Base-by-base conservation (phyloP, 2,329 filamentous ascomycete species). In the Magnaporthales sp. region DNA sequence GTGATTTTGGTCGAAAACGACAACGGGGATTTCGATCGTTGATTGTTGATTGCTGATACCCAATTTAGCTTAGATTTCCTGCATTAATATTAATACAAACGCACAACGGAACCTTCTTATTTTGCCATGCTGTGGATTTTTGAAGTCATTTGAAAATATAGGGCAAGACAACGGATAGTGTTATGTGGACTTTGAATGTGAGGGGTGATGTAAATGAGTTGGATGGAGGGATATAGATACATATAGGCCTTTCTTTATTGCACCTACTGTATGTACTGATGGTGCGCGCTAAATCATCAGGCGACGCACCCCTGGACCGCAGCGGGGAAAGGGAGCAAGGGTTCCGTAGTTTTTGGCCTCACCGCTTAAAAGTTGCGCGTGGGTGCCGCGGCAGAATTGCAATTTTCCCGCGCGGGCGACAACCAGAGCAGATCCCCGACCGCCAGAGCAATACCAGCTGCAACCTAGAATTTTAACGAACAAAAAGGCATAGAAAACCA, bases 1-100 rank as follows among this genome's bases (percentile, higher is more conserved):
- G 87, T 91, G 56, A 90, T 93, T 67, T 77, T 92, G 66, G 80
- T 89, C 54, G 85, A 89, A 67, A 82, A 79, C 66, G 38, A 51
- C 62, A 64, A 64, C 31, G 31, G 38, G 32, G 62, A 46, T 51
- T 51, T 58, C n/a, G n/a, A n/a, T n/a, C n/a, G n/a, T 58, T 26
- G 19, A 58, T 26, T 2, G 22, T n/a, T 58, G 54, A 58, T 26
- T 58, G 8, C 24, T 58, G 54, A 58, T 58, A 58, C 54, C 54
- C 54, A 58, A 22, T 58, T 58, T 27, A 58, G 9, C 5, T 58
- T 26, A 26, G 54, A 10, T 26, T 26, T 26, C 26, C 11, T 15
- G 24, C 9, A 58, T 11, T 26, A 58, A 26, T 24, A 58, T 15
- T 58, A 58, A n/a, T 51, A n/a, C n/a, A n/a, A n/a, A n/a, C n/a